A percentile compares a stretch with the other conserved stretches of the same genome.
Conservation (phyloP, 495 filamentous ascomycete genomes). For the Penicillium crystallinum region DNA sequence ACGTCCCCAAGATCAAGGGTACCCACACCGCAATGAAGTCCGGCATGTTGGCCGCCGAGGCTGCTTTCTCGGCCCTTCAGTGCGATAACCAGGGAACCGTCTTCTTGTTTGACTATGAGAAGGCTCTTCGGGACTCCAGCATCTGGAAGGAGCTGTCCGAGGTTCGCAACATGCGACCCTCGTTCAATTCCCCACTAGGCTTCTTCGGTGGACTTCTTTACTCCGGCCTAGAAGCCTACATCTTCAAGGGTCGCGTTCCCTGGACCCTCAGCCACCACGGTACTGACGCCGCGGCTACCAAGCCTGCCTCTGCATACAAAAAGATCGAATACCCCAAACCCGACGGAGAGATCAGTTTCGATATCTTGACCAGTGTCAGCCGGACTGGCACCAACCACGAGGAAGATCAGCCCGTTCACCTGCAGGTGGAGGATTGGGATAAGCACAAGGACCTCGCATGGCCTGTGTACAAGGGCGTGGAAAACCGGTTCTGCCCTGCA, state of each 20-base stretch:
- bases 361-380: constrained; percentile 90
- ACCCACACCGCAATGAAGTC: constrained; percentile 97
- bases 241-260: constrained; percentile 77
- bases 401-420: constrained; percentile 94
- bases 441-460: constrained; percentile 75
- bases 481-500: constrained; percentile 99
- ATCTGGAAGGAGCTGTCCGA: constrained; percentile 95
- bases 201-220: constrained; percentile 87
- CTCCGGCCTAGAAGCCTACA: constrained; percentile 85
- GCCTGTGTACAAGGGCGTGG: constrained; percentile 84
- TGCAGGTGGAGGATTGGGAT: constrained; percentile 93
- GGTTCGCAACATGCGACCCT: constrained; percentile 96
- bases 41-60: constrained; percentile 93
- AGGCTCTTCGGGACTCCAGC: constrained; percentile 72
- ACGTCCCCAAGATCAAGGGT: constrained; percentile 98
- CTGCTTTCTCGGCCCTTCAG: constrained; percentile 69
- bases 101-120: constrained; percentile 94
- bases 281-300: constrained; percentile 62
- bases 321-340: constrained; percentile 98
- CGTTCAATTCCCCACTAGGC: constrained; percentile 80
- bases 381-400: constrained; percentile 98
- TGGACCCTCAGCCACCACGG: constrained; percentile 90
- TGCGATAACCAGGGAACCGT: constrained; percentile 58
- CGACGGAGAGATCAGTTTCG: constrained; percentile 88
- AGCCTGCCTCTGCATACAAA: constrained; percentile 66